Evolutionary conservation across 2,329 filamentous ascomycete species (phyloP).

Genomic region (Penicillium janthinellum): DNA sequence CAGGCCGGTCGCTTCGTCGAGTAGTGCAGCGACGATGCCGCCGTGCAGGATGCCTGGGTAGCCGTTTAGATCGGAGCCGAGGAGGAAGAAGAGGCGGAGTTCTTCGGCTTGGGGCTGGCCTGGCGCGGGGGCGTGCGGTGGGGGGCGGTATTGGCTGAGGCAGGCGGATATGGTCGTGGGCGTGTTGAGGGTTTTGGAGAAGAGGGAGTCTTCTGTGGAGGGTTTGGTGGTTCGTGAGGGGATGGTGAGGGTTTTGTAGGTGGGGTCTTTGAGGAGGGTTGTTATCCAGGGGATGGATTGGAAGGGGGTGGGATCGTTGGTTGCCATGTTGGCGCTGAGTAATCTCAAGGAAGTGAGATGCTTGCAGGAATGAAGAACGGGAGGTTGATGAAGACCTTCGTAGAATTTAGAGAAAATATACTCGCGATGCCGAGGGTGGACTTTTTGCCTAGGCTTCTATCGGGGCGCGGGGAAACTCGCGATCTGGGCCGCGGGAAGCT

Average conservation of each 20-base stretch:
- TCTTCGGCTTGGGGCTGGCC: constrained; percentile 8
- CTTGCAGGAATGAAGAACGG: not conserved
- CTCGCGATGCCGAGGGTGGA: not conserved
- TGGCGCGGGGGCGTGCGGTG: not conserved
- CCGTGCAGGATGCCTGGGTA: constrained; percentile 32
- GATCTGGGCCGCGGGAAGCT: not conserved
- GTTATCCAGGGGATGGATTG: constrained; percentile 11
- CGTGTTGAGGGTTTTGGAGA: constrained; percentile 9
- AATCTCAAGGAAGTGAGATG: not conserved
- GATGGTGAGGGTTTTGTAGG: constrained; percentile 3
- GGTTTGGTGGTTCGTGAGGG: constrained; percentile 5
- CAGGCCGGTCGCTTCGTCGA: constrained; percentile 31
- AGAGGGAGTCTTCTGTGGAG: constrained; percentile 9
- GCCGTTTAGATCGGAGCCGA: constrained; percentile 31
- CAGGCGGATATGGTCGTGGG: constrained; percentile 3
- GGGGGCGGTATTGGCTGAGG: constrained; percentile 8
- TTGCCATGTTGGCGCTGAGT: not conserved
- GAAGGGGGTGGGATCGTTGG: constrained; percentile 2
- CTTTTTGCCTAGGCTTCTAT: not conserved
- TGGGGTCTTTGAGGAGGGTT: constrained; percentile 7
- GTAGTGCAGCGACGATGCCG: constrained; percentile 29
- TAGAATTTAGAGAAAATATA: not conserved
- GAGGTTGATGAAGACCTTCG: not conserved
- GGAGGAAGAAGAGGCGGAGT: constrained; percentile 31
- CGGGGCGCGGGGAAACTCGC: not conserved